These are phyloP conservation scores for Penicillium thymicola DNA, from an alignment of 2,329 filamentous ascomycete species.

Conservation along the genomic window DNA sequence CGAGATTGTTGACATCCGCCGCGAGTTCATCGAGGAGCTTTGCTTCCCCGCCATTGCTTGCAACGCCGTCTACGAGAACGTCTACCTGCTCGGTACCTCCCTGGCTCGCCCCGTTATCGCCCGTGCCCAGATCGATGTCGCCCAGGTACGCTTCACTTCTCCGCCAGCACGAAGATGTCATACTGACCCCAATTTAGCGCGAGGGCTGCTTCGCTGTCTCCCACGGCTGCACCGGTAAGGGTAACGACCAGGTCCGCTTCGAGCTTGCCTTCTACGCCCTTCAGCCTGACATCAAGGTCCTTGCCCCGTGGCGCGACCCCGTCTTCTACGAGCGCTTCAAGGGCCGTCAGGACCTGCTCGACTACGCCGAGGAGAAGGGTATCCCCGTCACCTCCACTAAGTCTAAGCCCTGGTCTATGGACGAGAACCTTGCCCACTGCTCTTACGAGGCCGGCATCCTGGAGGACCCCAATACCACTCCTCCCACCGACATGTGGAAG, in stretches of 20 bases:
- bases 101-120: slow-evolving; percentile 49
- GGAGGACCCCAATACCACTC: slow-evolving; percentile 56
- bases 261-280: slow-evolving; percentile 51
- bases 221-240: slow-evolving; percentile 49
- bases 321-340: slow-evolving; percentile 49
- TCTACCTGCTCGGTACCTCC: slow-evolving; percentile 55
- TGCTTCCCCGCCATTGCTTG: slow-evolving; percentile 69
- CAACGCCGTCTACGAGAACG: slow-evolving; percentile 65
- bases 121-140: slow-evolving; percentile 41
- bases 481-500: slow-evolving; percentile 77
- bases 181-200: slow-evolving; percentile 24
- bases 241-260: slow-evolving; percentile 50
- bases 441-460: slow-evolving; percentile 69
- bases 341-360: slow-evolving; percentile 49
- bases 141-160: slow-evolving; percentile 18
- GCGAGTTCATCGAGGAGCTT: slow-evolving; percentile 75
- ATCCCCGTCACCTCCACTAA: slow-evolving; percentile 51
- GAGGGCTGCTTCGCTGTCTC: slow-evolving; percentile 45
- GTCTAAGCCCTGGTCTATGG: slow-evolving; percentile 52
- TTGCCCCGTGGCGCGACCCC: slow-evolving; percentile 50
- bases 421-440: slow-evolving; percentile 59
- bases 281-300: slow-evolving; percentile 48
- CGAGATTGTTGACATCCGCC: slow-evolving; percentile 62
- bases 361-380: slow-evolving; percentile 47
- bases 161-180: neutral